Evolutionary conservation across 2,329 filamentous ascomycete species (phyloP).

Genomic region (Xylariaceae sp.): DNA sequence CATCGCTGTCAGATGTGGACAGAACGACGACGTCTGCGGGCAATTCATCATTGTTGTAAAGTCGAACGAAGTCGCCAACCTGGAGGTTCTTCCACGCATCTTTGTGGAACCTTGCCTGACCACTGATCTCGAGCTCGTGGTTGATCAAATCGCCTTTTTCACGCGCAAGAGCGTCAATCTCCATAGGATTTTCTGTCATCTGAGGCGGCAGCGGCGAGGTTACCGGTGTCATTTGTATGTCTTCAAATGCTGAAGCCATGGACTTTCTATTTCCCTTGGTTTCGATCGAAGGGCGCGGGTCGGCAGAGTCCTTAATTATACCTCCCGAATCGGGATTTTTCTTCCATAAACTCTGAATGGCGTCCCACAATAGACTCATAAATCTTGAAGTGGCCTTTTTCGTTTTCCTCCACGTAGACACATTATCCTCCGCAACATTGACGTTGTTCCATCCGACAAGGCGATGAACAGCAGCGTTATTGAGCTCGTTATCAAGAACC

Average conservation of each 20-base stretch:
- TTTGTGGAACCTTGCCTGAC: slow-evolving; percentile 85
- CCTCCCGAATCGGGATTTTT: slow-evolving; percentile 57
- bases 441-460: slow-evolving; percentile 90
- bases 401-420: slow-evolving; percentile 83
- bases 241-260: slow-evolving; percentile 63
- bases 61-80: slow-evolving; percentile 93
- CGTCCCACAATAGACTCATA: slow-evolving; percentile 60
- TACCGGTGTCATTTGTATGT: slow-evolving; percentile 96
- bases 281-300: slow-evolving; percentile 70
- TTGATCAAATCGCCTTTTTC: slow-evolving; percentile 73
- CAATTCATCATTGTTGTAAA: slow-evolving; percentile 95
- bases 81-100: slow-evolving; percentile 95
- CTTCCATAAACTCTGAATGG: slow-evolving; percentile 56
- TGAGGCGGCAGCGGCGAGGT: slow-evolving; percentile 72
- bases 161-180: slow-evolving; percentile 48
- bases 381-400: slow-evolving; percentile 84
- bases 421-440: slow-evolving; percentile 85
- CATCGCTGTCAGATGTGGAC: slow-evolving; percentile 91
- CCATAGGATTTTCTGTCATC: slow-evolving; percentile 16
- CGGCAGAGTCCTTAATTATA: slow-evolving; percentile 58
- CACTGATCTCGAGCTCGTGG: slow-evolving; percentile 66
- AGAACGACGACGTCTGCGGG: slow-evolving; percentile 93
- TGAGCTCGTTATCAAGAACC: slow-evolving; percentile 88
- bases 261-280: slow-evolving; percentile 63
- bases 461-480: slow-evolving; percentile 94